Percentiles rank a stretch among this genome's conserved stretches.
phyloP scores from a whole-genome alignment of 306 rosid species.

The Trifolium repens region DNA sequence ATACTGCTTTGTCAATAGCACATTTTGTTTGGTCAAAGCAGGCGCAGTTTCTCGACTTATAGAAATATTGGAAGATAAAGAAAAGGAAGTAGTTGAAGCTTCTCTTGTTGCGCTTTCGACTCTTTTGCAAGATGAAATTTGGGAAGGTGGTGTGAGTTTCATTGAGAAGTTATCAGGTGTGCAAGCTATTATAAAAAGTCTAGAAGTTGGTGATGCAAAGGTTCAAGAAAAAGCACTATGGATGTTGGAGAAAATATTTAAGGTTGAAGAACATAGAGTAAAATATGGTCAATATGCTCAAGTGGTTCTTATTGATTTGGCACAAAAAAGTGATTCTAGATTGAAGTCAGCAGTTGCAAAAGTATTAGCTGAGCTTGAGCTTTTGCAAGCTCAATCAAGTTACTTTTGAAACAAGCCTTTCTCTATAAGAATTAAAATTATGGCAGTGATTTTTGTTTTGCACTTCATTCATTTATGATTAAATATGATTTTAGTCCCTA shows the following conservation, averaged over 20 bases:
- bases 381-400: slow-evolving; percentile 73
- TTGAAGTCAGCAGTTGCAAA: slow-evolving; percentile 76
- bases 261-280: slow-evolving; percentile 60
- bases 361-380: slow-evolving; percentile 73
- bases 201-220: slow-evolving; percentile 61
- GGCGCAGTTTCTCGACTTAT: slow-evolving; percentile 68
- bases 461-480: slow-evolving; percentile 32
- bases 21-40: slow-evolving; percentile 85
- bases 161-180: slow-evolving; percentile 67
- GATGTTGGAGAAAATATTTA: slow-evolving; percentile 85
- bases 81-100: slow-evolving; percentile 73
- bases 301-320: slow-evolving; percentile 81
- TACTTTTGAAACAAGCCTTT: slow-evolving; percentile 60
- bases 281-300: slow-evolving; percentile 73
- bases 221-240: slow-evolving; percentile 81
- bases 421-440: slow-evolving; percentile 17
- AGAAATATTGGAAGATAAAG: slow-evolving; percentile 66
- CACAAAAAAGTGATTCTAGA: slow-evolving; percentile 72
- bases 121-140: slow-evolving; percentile 75
- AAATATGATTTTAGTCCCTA: too few relatives aligned
- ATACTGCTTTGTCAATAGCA: slow-evolving; percentile 63
- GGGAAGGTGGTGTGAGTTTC: slow-evolving; percentile 74
- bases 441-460: slow-evolving; percentile 40
- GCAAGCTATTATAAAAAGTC: slow-evolving; percentile 57
- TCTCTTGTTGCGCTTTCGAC: slow-evolving; percentile 73